A percentile compares a stretch with the other conserved stretches of the same genome.
Evolutionary conservation across 169 alveolate species (phyloP).

Genomic region (Cryptosporidium sp.): DNA sequence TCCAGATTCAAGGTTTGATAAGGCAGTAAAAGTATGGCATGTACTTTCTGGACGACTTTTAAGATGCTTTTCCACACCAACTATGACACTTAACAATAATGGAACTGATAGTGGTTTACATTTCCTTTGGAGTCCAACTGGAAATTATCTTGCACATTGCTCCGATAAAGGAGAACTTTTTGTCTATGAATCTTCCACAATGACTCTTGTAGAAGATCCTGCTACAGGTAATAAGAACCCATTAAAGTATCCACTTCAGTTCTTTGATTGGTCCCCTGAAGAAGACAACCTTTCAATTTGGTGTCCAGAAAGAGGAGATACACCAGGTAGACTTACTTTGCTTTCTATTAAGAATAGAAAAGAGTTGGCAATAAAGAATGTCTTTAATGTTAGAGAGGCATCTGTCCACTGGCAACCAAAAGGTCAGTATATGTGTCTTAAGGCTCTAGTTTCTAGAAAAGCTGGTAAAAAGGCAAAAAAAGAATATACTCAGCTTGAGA

Average conservation of each 20-base stretch:
- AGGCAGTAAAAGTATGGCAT: slow-evolving; percentile 89
- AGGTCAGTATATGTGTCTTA: slow-evolving; percentile 90
- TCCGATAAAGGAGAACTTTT: slow-evolving; percentile 80
- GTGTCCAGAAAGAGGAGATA: slow-evolving; percentile 88
- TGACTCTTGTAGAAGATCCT: slow-evolving; percentile 83
- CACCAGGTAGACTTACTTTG: slow-evolving; percentile 88
- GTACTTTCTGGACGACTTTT: slow-evolving; percentile 88
- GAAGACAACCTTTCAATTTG: slow-evolving; percentile 89
- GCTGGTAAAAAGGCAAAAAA: slow-evolving; percentile 89
- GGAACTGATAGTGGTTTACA: slow-evolving; percentile 84
- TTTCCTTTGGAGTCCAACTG: slow-evolving; percentile 88
- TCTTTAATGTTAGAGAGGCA: slow-evolving; percentile 87
- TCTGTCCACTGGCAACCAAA: slow-evolving; percentile 91
- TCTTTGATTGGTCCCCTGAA: slow-evolving; percentile 92
- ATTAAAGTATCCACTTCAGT: slow-evolving; percentile 85
- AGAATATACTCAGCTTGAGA: slow-evolving; percentile 87
- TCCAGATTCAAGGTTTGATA: slow-evolving; percentile 85
- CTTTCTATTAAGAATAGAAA: slow-evolving; percentile 88
- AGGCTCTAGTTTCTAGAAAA: slow-evolving; percentile 87
- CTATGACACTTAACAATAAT: slow-evolving; percentile 78
- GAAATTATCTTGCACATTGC: slow-evolving; percentile 86
- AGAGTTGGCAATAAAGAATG: slow-evolving; percentile 90
- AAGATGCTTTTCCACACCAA: slow-evolving; percentile 82
- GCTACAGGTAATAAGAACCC: slow-evolving; percentile 86
- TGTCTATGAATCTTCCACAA: slow-evolving; percentile 84